Percentiles rank a stretch among this genome's conserved stretches.
Evolutionary conservation across 495 filamentous ascomycete genomes (phyloP).

Genomic region (Aspergillus mulundensis): DNA sequence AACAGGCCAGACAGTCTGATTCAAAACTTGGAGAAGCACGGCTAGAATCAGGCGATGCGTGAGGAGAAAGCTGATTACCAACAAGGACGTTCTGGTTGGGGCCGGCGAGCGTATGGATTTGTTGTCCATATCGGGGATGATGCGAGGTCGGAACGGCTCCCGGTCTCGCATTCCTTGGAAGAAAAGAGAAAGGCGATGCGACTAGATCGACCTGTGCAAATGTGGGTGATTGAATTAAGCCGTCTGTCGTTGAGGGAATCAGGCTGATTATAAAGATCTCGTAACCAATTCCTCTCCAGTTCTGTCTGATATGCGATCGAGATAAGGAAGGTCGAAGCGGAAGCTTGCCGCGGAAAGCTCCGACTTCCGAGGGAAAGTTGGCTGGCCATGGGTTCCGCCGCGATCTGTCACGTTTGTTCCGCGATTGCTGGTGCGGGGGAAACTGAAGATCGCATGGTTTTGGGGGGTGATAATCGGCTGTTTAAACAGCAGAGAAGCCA

Average conservation of each 20-base stretch:
- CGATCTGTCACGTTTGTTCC: neutral
- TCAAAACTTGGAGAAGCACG: neutral
- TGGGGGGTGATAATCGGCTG: neutral
- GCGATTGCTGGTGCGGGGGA: neutral
- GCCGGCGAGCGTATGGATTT: neutral
- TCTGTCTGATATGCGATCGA: neutral
- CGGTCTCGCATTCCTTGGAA: neutral
- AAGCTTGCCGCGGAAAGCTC: neutral
- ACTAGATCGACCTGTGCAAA: neutral
- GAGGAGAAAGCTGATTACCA: neutral
- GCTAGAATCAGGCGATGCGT: neutral
- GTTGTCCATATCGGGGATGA: neutral
- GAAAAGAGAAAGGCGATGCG: slow-evolving; percentile 3
- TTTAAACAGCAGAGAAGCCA: neutral
- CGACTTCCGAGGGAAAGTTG: neutral
- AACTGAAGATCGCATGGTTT: neutral
- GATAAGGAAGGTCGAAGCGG: neutral
- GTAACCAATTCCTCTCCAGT: neutral
- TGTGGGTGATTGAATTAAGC: neutral
- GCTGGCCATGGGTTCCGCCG: neutral
- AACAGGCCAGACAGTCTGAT: neutral
- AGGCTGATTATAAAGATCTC: neutral
- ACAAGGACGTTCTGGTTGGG: slow-evolving; percentile 1
- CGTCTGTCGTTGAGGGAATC: neutral
- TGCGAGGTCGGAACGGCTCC: neutral